Percentiles rank a stretch among this genome's conserved stretches.
Evolutionary conservation across 108 stramenopile genomes (phyloP).

Genomic region (Schizochytrium sp.): DNA sequence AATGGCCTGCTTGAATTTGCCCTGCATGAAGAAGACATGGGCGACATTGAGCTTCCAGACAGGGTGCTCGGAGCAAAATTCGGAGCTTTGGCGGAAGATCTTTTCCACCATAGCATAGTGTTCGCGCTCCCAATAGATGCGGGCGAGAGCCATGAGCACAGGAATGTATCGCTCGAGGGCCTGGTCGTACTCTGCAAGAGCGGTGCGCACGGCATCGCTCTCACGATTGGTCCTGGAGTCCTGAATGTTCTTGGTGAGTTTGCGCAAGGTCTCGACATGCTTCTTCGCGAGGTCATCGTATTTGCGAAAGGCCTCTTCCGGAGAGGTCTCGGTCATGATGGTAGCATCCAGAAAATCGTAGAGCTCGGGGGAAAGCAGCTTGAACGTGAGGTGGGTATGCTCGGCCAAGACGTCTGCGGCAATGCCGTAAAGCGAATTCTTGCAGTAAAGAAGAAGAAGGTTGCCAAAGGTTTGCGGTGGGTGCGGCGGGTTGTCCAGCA

Average conservation of each 20-base stretch:
- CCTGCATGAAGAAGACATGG: constrained; percentile 71
- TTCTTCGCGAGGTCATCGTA: constrained; percentile 53
- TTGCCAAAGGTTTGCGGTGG: constrained; percentile 77
- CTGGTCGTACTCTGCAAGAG: constrained; percentile 56
- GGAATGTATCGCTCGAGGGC: constrained; percentile 58
- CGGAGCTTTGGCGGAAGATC: constrained; percentile 60
- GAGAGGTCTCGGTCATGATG: constrained; percentile 59
- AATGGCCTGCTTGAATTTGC: constrained; percentile 66
- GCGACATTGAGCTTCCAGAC: constrained; percentile 71
- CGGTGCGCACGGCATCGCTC: constrained; percentile 36
- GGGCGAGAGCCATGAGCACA: constrained; percentile 69
- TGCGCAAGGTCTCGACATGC: constrained; percentile 56
- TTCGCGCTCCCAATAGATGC: constrained; percentile 72
- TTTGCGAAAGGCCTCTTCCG: constrained; percentile 54
- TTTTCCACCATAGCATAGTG: constrained; percentile 68
- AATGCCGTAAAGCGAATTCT: constrained; percentile 61
- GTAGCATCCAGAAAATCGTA: constrained; percentile 69
- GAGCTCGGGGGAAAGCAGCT: constrained; percentile 57
- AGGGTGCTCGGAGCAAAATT: constrained; percentile 67
- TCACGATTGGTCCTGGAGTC: constrained; percentile 43
- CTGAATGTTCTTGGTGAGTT: constrained; percentile 58
- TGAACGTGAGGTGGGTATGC: constrained; percentile 60
- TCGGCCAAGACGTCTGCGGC: constrained; percentile 67
- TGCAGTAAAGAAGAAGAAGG: constrained; percentile 61
- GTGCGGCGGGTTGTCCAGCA: constrained; percentile 62